Base-by-base conservation (phyloP, 305 asterid species). In the Fraxinus angustifolia region DNA sequence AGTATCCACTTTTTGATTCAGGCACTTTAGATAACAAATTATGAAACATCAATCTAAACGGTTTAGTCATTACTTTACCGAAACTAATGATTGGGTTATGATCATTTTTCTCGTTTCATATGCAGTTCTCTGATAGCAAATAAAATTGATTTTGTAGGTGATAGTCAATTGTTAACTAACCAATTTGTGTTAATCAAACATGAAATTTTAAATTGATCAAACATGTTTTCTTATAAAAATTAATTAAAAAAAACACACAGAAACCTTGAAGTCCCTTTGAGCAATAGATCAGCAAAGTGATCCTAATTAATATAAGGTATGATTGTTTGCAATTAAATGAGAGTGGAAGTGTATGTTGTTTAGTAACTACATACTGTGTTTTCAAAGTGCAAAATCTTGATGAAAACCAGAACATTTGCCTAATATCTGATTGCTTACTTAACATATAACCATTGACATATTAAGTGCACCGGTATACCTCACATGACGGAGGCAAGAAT, bases 401-500 rank as follows among this genome's bases (percentile, higher is more conserved):
- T 2, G 10, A 12, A 76, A 40, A 76, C 19, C 19, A 33, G 21
- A 48, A 76, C 16, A 0, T 11, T 50, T 67, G 36, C 35, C 28
- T 30, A 56, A 77, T 65, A 80, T 48, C 84, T 71, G 11, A 82
- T 48, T 50, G 35, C 67, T 78, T 79, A 73, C 11, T 68, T 77
- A 56, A 35, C 60, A 53, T 56, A 71, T 62, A 50, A 65, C 73
- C 71, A 58, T 72, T 48, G 74, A 79, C 31, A 82, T 45, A 58
- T 79, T 75, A 19, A 79, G 77, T n/a, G 77, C 83, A 33, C 40
- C 19, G 48, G 56, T 78, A 82, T 89, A 96, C 98, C 98, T 93
- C 97, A 58, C 98, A 93, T 50, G 98, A 84, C 3, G 93, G 19
- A 17, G 99, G 96, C 79, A 93, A 87, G 16, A 95, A 79, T 30